These are phyloP conservation scores for Fusarium virguliforme DNA, from an alignment of 2,329 filamentous ascomycete genomes.

Conservation along the genomic window DNA sequence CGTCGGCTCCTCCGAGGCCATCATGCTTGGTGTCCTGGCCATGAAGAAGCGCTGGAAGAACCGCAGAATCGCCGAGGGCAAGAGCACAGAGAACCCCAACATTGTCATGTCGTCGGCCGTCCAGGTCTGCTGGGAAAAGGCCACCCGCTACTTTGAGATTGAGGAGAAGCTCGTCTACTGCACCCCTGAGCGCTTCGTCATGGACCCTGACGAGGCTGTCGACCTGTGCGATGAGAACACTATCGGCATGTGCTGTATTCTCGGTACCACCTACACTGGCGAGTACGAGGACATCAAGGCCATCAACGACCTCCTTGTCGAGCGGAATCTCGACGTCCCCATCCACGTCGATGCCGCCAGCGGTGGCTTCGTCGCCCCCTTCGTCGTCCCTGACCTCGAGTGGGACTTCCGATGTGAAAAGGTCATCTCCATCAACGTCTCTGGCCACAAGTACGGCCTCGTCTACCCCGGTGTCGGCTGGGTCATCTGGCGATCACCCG, in stretches of 20 bases:
- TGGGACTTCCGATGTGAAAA: conserved; percentile 95
- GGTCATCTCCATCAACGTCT: conserved; percentile 94
- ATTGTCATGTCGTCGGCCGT: conserved; percentile 97
- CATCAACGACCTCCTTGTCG: conserved; percentile 88
- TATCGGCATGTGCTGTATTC: conserved; percentile 92
- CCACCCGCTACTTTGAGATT: conserved; percentile 89
- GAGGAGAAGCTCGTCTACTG: conserved; percentile 87
- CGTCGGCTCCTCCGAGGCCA: conserved; percentile 91
- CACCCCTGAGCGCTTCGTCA: conserved; percentile 73
- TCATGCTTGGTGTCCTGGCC: conserved; percentile 86
- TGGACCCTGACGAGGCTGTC: conserved; percentile 75
- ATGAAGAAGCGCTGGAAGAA: conserved; percentile 98
- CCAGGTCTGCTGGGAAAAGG: conserved; percentile 98
- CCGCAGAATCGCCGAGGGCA: conserved; percentile 85
- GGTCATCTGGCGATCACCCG: conserved; percentile 89
- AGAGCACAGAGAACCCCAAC: conserved; percentile 86
- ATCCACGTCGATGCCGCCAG: conserved; percentile 96
- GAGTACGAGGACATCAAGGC: conserved; percentile 95
- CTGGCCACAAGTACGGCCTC: conserved; percentile 83
- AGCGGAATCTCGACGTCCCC: conserved; percentile 82
- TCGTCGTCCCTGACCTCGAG: conserved; percentile 84
- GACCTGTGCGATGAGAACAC: conserved; percentile 77
- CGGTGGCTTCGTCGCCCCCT: conserved; percentile 94
- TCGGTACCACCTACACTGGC: conserved; percentile 95
- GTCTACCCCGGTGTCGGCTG: conserved; percentile 95